These are phyloP conservation scores for Suhomyces taliae DNA, from an alignment of 1,139 yeast species.

Conservation along the genomic window DNA sequence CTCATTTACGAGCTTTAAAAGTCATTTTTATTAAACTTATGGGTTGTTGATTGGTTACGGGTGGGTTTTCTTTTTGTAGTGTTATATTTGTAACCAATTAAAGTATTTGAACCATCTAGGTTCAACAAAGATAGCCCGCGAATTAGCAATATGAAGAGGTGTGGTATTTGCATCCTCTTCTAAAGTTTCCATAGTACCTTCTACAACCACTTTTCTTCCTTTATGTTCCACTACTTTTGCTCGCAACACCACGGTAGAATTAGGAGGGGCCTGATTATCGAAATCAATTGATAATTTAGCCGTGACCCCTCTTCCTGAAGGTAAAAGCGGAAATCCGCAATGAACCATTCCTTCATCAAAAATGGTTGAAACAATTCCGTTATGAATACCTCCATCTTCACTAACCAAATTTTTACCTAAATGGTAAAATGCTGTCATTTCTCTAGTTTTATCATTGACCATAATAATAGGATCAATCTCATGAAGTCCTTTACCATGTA, in stretches of 20 bases:
- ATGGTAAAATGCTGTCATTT: conserved; percentile 63
- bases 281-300: conserved; percentile 73
- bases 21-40: too few species aligned
- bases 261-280: conserved; percentile 63
- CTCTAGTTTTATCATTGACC: conserved; percentile 37
- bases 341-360: conserved; percentile 85
- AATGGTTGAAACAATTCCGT: conserved; percentile 81
- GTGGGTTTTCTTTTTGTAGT: too few species aligned
- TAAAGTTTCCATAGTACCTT: conserved; percentile 59
- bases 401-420: conserved; percentile 67
- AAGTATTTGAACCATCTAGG: conserved; percentile 79
- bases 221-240: conserved; percentile 67
- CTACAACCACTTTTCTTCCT: conserved; percentile 80
- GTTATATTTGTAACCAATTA: conserved; percentile 50
- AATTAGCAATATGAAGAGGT: conserved; percentile 48
- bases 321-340: conserved; percentile 85
- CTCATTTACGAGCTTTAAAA: too few species aligned
- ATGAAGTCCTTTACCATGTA: conserved; percentile 60
- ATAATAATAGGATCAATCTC: conserved; percentile 70
- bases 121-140: conserved; percentile 66
- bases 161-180: conserved; percentile 15
- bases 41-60: too few species aligned
- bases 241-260: conserved; percentile 61
- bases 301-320: conserved; percentile 87
- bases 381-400: conserved; percentile 76